Conservation (phyloP, 164 flowering plant species). For the Platanus orientalis region DNA sequence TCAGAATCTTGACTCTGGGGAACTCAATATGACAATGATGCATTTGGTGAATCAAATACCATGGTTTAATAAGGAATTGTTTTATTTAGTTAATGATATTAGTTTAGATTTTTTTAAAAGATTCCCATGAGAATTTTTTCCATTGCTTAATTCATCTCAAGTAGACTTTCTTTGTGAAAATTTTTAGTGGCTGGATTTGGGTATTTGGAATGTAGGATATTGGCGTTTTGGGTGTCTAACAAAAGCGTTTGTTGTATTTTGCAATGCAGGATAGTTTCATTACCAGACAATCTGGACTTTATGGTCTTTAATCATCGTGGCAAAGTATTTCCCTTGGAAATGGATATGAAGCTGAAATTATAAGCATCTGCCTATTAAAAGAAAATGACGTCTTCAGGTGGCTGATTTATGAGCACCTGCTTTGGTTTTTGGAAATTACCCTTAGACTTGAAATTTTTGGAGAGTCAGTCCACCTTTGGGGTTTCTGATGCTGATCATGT, state of each 20-base stretch:
- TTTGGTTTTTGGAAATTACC: too few relatives aligned
- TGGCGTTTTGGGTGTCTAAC: neutral
- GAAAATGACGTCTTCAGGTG: neutral
- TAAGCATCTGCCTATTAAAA: slow-evolving; percentile 1
- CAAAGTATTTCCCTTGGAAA: slow-evolving; percentile 39
- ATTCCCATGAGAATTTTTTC: neutral
- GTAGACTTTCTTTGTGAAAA: neutral
- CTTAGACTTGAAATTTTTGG: too few relatives aligned
- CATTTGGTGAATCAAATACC: neutral
- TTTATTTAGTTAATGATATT: neutral
- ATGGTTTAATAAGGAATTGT: neutral
- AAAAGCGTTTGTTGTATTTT: slow-evolving; percentile 10
- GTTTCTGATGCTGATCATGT: too few relatives aligned
- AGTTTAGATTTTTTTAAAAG: neutral
- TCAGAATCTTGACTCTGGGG: neutral
- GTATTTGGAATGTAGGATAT: neutral
- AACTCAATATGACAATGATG: neutral
- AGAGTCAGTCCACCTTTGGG: too few relatives aligned
- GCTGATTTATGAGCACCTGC: neutral
- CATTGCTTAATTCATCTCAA: neutral
- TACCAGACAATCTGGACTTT: slow-evolving; percentile 79
- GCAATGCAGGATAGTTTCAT: slow-evolving; percentile 76
- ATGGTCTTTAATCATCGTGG: slow-evolving; percentile 97
- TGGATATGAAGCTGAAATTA: slow-evolving; percentile 43
- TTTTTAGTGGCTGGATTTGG: neutral